A percentile compares a stretch with the other conserved stretches of the same genome.
phyloP scores from a whole-genome alignment of 257 asterid genomes.

The Ehretia macrophylla region DNA sequence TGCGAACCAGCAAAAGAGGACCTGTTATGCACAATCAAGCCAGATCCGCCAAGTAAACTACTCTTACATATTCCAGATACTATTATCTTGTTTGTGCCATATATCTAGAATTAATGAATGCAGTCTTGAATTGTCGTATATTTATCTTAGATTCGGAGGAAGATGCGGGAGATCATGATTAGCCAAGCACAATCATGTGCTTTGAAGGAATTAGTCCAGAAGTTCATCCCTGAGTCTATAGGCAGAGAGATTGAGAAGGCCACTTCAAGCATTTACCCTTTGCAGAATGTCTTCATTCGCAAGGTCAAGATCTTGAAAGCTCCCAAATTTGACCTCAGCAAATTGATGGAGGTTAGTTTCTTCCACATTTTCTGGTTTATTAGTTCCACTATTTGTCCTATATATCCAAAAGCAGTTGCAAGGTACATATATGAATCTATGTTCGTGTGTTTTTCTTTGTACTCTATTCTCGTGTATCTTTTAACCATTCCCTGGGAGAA shows the following conservation, averaged over 20 bases:
- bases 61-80: not conserved
- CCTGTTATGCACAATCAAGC: slow-evolving; percentile 85
- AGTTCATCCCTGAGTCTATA: slow-evolving; percentile 79
- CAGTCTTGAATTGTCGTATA: no score
- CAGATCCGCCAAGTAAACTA: slow-evolving; percentile 67
- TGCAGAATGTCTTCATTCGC: slow-evolving; percentile 71
- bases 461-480: no score
- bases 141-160: slow-evolving; percentile 59
- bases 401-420: no score
- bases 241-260: slow-evolving; percentile 87
- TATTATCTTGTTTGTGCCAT: not conserved
- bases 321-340: slow-evolving; percentile 78
- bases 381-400: no score
- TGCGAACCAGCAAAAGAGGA: slow-evolving; percentile 75
- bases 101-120: not conserved
- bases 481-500: no score
- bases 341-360: slow-evolving; percentile 63
- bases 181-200: slow-evolving; percentile 72
- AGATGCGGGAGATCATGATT: slow-evolving; percentile 85
- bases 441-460: no score
- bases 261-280: slow-evolving; percentile 70
- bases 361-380: not conserved
- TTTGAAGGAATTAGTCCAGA: slow-evolving; percentile 70
- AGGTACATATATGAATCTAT: no score
- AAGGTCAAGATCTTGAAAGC: slow-evolving; percentile 84